Percentiles rank a stretch among this genome's conserved stretches.
phyloP scores from a whole-genome alignment of 495 filamentous ascomycete species.

The Hyaloscypha finlandica region DNA sequence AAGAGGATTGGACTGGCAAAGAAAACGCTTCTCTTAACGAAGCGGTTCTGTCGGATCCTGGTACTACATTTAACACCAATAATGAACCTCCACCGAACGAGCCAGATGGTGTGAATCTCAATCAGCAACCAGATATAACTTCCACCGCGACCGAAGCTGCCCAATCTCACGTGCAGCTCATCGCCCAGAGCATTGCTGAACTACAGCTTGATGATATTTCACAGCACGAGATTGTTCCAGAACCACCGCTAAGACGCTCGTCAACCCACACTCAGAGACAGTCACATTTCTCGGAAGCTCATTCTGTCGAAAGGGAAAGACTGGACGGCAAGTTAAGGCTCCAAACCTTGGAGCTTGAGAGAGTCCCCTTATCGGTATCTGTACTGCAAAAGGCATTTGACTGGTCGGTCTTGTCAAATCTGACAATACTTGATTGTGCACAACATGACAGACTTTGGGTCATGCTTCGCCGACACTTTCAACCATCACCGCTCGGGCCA shows the following conservation, averaged over 20 bases:
- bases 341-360: slow-evolving; percentile 79
- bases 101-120: slow-evolving; percentile 6
- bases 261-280: slow-evolving; percentile 21
- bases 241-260: slow-evolving; percentile 22
- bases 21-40: slow-evolving; percentile 11
- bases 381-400: slow-evolving; percentile 74
- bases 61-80: slow-evolving; percentile 17
- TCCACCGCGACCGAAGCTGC: neutral
- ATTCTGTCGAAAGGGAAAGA: slow-evolving; percentile 24
- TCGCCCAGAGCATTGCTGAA: slow-evolving; percentile 1
- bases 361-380: slow-evolving; percentile 71
- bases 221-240: slow-evolving; percentile 6
- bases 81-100: neutral
- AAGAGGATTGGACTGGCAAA: slow-evolving; percentile 21
- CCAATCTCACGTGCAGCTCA: slow-evolving; percentile 23
- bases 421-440: slow-evolving; percentile 81
- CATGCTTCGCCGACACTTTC: slow-evolving; percentile 69
- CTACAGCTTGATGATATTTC: neutral
- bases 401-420: slow-evolving; percentile 72
- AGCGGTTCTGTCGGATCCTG: slow-evolving; percentile 9
- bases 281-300: slow-evolving; percentile 25
- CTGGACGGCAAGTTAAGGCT: slow-evolving; percentile 62
- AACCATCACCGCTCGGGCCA: slow-evolving; percentile 48
- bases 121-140: neutral
- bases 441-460: slow-evolving; percentile 83